Conservation (phyloP, 805 yeast genomes). For the Debaryomyces maramus region DNA sequence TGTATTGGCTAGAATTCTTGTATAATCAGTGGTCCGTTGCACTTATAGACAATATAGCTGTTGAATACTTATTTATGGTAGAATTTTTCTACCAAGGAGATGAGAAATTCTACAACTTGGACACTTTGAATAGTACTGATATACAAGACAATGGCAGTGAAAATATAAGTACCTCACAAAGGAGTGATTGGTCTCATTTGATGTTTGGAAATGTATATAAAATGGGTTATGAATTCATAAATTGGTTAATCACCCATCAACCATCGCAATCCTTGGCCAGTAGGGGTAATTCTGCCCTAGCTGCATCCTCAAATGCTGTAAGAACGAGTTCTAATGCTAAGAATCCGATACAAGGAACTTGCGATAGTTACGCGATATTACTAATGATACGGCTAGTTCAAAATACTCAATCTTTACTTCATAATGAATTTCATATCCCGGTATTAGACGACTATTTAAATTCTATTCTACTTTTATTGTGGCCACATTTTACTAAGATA, state of each 20-base stretch:
- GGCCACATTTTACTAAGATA: conserved; percentile 84
- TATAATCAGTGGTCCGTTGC: conserved; percentile 74
- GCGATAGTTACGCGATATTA: conserved; percentile 77
- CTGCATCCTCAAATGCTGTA: conserved; percentile 43
- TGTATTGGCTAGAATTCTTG: conserved; percentile 70
- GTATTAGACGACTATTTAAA: conserved; percentile 70
- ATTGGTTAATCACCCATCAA: conserved; percentile 45
- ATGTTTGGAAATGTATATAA: conserved; percentile 40
- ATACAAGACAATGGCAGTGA: conserved; percentile 9
- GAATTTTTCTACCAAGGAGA: conserved; percentile 63
- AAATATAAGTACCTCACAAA: conserved; percentile 5
- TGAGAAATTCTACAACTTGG: conserved; percentile 32
- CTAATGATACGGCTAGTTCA: conserved; percentile 73
- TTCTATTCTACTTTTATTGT: conserved; percentile 61
- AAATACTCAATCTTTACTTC: conserved; percentile 61
- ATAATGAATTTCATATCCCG: conserved; percentile 65
- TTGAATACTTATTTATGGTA: conserved; percentile 70
- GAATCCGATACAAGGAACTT: conserved; percentile 31
- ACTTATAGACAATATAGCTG: conserved; percentile 70
- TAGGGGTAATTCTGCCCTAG: conserved; percentile 10
- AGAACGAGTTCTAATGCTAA: conserved; percentile 18
- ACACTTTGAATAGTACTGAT: conserved; percentile 5
- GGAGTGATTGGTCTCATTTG: conserved; percentile 33
- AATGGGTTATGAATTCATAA: conserved; percentile 47
- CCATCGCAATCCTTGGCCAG: conserved; percentile 22